Base-by-base conservation (phyloP, 2,329 filamentous ascomycete genomes). In the Amphichorda felina region DNA sequence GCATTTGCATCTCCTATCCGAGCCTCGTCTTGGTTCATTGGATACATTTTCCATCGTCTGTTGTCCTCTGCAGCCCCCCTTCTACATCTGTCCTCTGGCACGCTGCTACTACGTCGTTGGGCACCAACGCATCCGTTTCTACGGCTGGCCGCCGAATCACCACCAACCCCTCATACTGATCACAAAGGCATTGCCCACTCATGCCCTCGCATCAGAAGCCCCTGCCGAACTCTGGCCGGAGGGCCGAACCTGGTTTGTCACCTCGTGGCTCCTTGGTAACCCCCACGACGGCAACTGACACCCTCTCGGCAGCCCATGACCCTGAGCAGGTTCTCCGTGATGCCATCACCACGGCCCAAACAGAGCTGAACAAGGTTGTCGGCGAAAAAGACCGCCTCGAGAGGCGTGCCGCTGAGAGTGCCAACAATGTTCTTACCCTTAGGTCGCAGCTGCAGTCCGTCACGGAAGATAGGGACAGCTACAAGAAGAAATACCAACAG, bases 391-490 rank as follows among this genome's bases (percentile, higher is more conserved):
- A 50, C 36, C 41, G 39, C 24, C 50, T 53, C 39, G 45, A 51
- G 38, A 38, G 34, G 49, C 27, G 48, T 55, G 25, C 42, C 47
- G 37, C 47, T 49, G 34, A 52, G 40, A 35, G n/a, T n/a, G n/a
- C n/a, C n/a, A 46, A 48, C 38, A 55, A 53, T 41, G 40, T 55
- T 19, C 45, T 50, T 16, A 50, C 35, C 33, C 18, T 22, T n/a
- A 14, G 13, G 15, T 21, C 24, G n/a, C 22, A 35, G 37, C 29
- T 39, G 9, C 25, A 29, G 26, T n/a, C 34, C 6, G 13, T 19
- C 18, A 15, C 17, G 9, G 22, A 35, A 19, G 25, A 28, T 8
- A 18, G 34, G 11, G 34, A 35, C 17, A 10, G 16, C 25, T 29
- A 30, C 16, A 13, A 29, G 7, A 26, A 35, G n/a, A 17, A 30